Conservation (phyloP, 768 basidiomycete genomes). For the Wakefieldia striispora region DNA sequence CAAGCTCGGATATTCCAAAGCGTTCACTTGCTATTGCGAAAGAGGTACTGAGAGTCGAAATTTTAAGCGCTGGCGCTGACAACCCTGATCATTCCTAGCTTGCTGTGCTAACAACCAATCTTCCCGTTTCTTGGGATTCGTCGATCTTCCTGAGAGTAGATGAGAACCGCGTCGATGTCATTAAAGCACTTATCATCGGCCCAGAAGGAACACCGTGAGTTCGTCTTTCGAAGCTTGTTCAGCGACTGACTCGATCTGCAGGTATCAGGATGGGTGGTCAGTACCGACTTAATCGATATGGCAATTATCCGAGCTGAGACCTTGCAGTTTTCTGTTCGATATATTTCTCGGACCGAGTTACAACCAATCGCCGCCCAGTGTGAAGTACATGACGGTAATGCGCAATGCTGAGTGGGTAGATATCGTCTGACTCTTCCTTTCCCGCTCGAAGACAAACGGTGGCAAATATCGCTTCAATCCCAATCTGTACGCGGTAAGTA, state of each 20-base stretch:
- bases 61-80: neutral
- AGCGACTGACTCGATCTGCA: slow-evolving; percentile 29
- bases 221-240: neutral
- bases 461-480: slow-evolving; percentile 93
- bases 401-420: neutral
- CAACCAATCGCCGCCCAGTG: slow-evolving; percentile 79
- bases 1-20: slow-evolving; percentile 84
- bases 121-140: slow-evolving; percentile 94
- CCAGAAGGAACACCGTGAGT: slow-evolving; percentile 92
- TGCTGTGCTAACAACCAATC: slow-evolving; percentile 88
- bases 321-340: slow-evolving; percentile 71
- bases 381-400: slow-evolving; percentile 62
- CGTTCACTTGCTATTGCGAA: slow-evolving; percentile 93
- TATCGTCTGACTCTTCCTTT: slow-evolving; percentile 8
- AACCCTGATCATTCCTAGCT: slow-evolving; percentile 48
- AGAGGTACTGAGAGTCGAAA: slow-evolving; percentile 53
- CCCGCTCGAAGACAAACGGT: slow-evolving; percentile 63
- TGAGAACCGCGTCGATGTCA: slow-evolving; percentile 86
- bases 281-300: slow-evolving; percentile 20
- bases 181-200: slow-evolving; percentile 89
- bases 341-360: slow-evolving; percentile 90
- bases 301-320: slow-evolving; percentile 5
- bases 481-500: slow-evolving; percentile 82
- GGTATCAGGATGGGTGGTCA: slow-evolving; percentile 90
- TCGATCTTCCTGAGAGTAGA: slow-evolving; percentile 93